These are phyloP conservation scores for Cicer bijugum DNA, from an alignment of 306 rosid species.

Conservation along the genomic window DNA sequence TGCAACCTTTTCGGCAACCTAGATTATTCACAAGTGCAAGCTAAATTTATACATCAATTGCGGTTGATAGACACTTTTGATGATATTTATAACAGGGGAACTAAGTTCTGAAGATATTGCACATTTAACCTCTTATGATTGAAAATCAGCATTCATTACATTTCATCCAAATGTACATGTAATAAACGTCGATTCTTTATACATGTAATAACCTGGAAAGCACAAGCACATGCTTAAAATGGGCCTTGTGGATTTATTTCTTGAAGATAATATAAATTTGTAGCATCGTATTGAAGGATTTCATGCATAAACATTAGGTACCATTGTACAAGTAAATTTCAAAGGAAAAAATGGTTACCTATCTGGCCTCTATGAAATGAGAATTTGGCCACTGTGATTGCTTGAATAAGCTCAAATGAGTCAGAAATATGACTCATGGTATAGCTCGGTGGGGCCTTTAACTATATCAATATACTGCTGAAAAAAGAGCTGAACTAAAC, in stretches of 20 bases:
- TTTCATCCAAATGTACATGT: constrained; percentile 10
- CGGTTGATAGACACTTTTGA: constrained; percentile 19
- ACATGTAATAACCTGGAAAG: constrained; percentile 29
- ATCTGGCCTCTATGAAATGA: constrained; percentile 16
- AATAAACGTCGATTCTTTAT: constrained; percentile 24
- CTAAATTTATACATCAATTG: constrained; percentile 19
- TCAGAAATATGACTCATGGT: constrained; percentile 22
- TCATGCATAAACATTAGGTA: constrained; percentile 24
- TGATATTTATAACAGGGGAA: constrained; percentile 15
- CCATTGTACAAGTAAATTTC: not conserved
- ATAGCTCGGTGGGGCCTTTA: constrained; percentile 28
- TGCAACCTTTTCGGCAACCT: constrained; percentile 17
- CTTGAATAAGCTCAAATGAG: constrained; percentile 12
- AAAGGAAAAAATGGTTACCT: not conserved
- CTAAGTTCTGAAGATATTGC: constrained; percentile 15
- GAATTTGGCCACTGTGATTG: constrained; percentile 22
- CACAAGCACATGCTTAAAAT: constrained; percentile 24
- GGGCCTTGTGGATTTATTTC: constrained; percentile 23
- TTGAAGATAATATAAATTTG: constrained; percentile 4
- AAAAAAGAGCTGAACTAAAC: constrained; percentile 30
- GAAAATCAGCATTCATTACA: constrained; percentile 36
- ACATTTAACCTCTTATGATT: constrained; percentile 7
- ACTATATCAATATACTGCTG: constrained; percentile 35
- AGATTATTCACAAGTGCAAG: constrained; percentile 30
- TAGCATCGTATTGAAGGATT: constrained; percentile 12